Percentiles rank a stretch among this genome's conserved stretches.
phyloP scores from a whole-genome alignment of 768 basidiomycete species.

The Phlebiopsis flavidoalba region DNA sequence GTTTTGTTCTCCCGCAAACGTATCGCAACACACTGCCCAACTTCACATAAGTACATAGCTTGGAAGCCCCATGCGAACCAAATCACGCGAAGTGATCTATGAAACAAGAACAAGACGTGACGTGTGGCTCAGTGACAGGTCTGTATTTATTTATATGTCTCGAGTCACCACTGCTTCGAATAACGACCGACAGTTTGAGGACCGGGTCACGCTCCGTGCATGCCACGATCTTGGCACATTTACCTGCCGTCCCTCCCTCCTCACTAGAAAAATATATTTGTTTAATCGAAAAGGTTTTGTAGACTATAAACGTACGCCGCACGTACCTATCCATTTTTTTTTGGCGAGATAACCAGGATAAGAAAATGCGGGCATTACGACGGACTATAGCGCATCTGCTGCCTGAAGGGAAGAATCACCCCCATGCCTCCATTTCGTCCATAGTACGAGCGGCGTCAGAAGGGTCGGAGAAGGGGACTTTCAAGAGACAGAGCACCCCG shows the following conservation, averaged over 20 bases:
- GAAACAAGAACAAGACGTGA: neutral
- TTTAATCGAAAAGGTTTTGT: too few relatives aligned
- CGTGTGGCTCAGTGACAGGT: neutral
- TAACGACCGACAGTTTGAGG: neutral
- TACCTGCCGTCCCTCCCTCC: too few relatives aligned
- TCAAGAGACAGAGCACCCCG: slow-evolving; percentile 19
- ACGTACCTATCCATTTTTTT: too few relatives aligned
- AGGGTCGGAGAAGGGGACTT: neutral
- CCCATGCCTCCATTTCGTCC: neutral
- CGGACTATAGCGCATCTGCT: neutral
- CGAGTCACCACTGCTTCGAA: neutral
- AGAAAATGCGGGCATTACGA: neutral
- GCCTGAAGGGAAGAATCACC: too few relatives aligned
- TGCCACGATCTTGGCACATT: too few relatives aligned
- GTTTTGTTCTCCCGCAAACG: neutral
- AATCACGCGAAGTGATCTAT: neutral
- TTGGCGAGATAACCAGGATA: neutral
- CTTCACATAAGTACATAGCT: neutral
- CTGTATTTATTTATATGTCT: neutral
- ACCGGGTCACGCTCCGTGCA: neutral
- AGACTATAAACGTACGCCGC: too few relatives aligned
- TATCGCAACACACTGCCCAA: neutral
- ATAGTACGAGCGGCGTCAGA: too few relatives aligned
- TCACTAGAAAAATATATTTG: too few relatives aligned
- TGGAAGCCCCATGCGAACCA: neutral